Conservation (phyloP, 2,329 filamentous ascomycete genomes). For the Eutypella sp. region DNA sequence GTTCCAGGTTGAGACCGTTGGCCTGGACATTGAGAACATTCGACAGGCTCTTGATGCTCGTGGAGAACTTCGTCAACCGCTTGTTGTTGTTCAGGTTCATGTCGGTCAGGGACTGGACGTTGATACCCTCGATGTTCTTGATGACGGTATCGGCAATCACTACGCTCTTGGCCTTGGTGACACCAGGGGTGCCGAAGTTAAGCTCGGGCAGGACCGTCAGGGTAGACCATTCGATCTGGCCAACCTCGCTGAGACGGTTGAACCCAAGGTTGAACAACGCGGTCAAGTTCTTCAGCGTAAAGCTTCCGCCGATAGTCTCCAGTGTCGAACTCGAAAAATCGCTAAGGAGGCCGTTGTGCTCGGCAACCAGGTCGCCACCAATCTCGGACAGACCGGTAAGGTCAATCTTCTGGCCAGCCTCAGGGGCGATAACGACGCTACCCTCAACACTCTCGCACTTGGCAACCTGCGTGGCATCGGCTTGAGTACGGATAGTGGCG, state of each 20-base stretch:
- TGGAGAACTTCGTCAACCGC: constrained; percentile 69
- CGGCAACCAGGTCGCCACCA: constrained; percentile 51
- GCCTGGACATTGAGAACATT: constrained; percentile 66
- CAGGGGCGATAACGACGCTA: constrained; percentile 58
- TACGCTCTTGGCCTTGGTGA: constrained; percentile 65
- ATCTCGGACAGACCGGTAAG: constrained; percentile 55
- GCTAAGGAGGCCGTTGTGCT: constrained; percentile 58
- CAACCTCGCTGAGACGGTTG: constrained; percentile 58
- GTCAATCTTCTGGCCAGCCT: constrained; percentile 51
- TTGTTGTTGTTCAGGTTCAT: constrained; percentile 90
- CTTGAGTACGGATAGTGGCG: constrained; percentile 57
- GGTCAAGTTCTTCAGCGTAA: constrained; percentile 65
- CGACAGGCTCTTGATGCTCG: constrained; percentile 72
- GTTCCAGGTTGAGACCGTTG: constrained; percentile 69
- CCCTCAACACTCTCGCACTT: constrained; percentile 66
- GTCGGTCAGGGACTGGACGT: constrained; percentile 64
- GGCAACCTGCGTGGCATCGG: constrained; percentile 55
- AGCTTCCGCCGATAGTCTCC: constrained; percentile 60
- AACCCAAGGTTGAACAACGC: constrained; percentile 65
- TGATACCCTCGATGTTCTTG: constrained; percentile 71
- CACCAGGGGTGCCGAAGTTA: constrained; percentile 45
- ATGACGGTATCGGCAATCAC: constrained; percentile 84
- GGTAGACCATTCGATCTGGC: constrained; percentile 65
- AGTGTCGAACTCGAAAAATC: constrained; percentile 59
- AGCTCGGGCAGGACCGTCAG: constrained; percentile 55